Evolutionary conservation across 495 filamentous ascomycete species (phyloP), one percentile per base, ranked within the genome.

Genomic region (Mycothermus thermophilus): DNA sequence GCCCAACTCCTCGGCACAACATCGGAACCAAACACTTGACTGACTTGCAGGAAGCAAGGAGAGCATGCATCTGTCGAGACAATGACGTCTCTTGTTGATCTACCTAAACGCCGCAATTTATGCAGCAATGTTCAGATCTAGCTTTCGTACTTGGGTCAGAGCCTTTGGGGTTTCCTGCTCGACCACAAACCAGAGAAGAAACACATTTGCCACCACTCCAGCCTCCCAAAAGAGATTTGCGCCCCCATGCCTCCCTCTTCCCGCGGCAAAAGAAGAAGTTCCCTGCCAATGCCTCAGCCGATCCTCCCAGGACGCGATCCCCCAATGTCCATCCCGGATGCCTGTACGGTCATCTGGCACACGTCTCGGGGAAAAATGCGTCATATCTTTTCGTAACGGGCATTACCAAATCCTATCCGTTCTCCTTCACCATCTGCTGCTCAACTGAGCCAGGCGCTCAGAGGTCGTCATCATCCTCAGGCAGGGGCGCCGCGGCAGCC

Each of bases 401-500:
- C 49, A 53, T 53, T 43, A 48, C 38, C 42, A 43, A 6, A 26
- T 43, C 44, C 42, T 35, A 30, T 30, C 21, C 37, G 11, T 27
- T 24, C 40, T 27, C 30, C 6, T 25, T 6, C 22, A 25, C 6
- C 22, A 25, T 25, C 6, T 25, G 22, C 22, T 11, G 22, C 6
- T 25, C 22, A 30, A 34, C 38, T 38, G 29, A 42, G 30, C 15
- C 29, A 41, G 33, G 30, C 44, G 39, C 57, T 60, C 63, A 74
- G 53, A 74, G 52, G 47, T 68, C 64, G 14, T 72, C 69, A 41
- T 95, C 88, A 72, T 99, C 90, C 48, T 88, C 87, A 38, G 90
- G 92, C 36, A 99, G 80, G 46, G 92, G 87, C 75, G 78, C 71
- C 15, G 72, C 42, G 27, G 81, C 75, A 32, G 90, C 90, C 36